phyloP scores from a whole-genome alignment of 2,329 filamentous ascomycete species.

The Ophiostoma fasciatum region DNA sequence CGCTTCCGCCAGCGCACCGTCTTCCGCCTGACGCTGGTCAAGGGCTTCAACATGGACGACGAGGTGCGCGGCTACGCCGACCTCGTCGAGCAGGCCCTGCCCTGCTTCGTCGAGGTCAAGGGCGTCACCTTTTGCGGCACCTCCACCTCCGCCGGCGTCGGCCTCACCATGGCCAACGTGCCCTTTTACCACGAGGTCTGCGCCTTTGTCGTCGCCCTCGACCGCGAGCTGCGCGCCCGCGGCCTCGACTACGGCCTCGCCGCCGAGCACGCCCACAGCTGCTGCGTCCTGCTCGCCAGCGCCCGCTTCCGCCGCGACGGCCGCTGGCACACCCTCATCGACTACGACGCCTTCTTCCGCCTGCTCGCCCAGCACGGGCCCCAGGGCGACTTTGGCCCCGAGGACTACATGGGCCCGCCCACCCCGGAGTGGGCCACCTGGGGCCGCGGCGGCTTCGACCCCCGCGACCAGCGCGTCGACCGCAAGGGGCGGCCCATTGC shows the following conservation, averaged over 20 bases:
- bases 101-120: constrained; percentile 90
- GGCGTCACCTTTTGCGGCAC: constrained; percentile 96
- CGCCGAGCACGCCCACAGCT: constrained; percentile 89
- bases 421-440: constrained; percentile 92
- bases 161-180: constrained; percentile 92
- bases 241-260: constrained; percentile 79
- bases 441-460: constrained; percentile 91
- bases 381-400: constrained; percentile 61
- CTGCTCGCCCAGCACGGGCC: constrained; percentile 54
- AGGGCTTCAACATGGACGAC: constrained; percentile 94
- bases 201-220: constrained; percentile 64
- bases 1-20: constrained; percentile 81
- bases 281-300: constrained; percentile 77
- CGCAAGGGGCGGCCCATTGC: constrained; percentile 62
- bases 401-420: constrained; percentile 75
- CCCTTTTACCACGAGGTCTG: constrained; percentile 88
- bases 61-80: constrained; percentile 83
- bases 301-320: constrained; percentile 62
- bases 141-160: constrained; percentile 65
- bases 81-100: constrained; percentile 71
- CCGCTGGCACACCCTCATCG: constrained; percentile 82
- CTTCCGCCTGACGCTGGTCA: constrained; percentile 87
- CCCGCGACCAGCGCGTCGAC: constrained; percentile 73
- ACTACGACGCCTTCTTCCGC: constrained; percentile 80
- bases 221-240: constrained; percentile 50